phyloP scores from a whole-genome alignment of 305 asterid genomes.

The Fraxinus nigra region DNA sequence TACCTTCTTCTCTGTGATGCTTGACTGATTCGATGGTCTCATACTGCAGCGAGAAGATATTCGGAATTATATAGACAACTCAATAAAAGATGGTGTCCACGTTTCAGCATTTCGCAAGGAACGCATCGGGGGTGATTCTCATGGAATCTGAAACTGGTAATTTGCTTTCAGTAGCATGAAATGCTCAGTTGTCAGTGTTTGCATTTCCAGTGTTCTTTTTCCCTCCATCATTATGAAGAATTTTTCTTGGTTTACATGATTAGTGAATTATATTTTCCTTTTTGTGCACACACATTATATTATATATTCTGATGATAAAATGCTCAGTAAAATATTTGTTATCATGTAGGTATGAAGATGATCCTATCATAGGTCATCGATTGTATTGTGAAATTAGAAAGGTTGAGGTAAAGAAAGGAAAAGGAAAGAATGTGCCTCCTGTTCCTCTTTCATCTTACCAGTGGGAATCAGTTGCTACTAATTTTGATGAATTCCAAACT shows the following conservation, averaged over 20 bases:
- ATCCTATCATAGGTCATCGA: slow-evolving; percentile 82
- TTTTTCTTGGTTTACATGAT: slow-evolving; percentile 1
- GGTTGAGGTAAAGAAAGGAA: slow-evolving; percentile 86
- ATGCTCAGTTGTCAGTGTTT: slow-evolving; percentile 5
- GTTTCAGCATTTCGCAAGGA: slow-evolving; percentile 81
- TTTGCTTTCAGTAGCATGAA: slow-evolving; percentile 8
- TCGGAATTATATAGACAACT: slow-evolving; percentile 70
- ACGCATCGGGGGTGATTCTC: slow-evolving; percentile 90
- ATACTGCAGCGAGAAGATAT: slow-evolving; percentile 96
- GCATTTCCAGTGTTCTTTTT: not conserved
- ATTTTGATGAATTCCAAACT: slow-evolving; percentile 76
- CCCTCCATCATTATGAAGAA: slow-evolving; percentile 9
- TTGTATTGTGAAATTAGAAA: slow-evolving; percentile 81
- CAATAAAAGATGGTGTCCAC: slow-evolving; percentile 71
- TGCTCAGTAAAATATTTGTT: slow-evolving; percentile 4
- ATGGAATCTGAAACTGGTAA: slow-evolving; percentile 77
- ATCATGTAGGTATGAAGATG: slow-evolving; percentile 80
- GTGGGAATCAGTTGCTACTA: slow-evolving; percentile 95
- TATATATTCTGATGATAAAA: slow-evolving; percentile 1
- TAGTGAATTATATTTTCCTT: slow-evolving; percentile 3
- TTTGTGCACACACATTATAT: slow-evolving; percentile 3
- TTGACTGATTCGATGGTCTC: slow-evolving; percentile 20
- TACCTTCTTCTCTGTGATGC: not conserved
- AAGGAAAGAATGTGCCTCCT: slow-evolving; percentile 70
- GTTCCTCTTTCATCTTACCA: slow-evolving; percentile 80